Percentiles rank a stretch among this genome's conserved stretches.
Evolutionary conservation across 305 asterid genomes (phyloP).

Genomic region (Vinca major): DNA sequence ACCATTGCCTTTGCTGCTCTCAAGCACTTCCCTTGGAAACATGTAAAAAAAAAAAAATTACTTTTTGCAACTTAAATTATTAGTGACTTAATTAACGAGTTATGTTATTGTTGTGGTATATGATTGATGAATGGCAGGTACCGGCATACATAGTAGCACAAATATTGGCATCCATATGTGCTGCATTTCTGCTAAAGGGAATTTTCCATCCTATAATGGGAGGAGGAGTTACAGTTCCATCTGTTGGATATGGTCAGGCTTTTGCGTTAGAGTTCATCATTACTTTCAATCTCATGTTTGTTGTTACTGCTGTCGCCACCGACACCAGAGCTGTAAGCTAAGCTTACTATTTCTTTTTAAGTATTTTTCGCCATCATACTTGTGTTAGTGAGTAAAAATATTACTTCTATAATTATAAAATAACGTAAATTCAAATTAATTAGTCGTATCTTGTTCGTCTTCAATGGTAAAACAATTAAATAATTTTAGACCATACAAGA

Average conservation of each 20-base stretch:
- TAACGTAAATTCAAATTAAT: no score
- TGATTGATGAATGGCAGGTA: conserved; percentile 35
- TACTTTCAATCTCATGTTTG: conserved; percentile 86
- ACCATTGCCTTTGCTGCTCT: conserved; percentile 82
- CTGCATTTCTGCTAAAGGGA: conserved; percentile 53
- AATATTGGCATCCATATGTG: conserved; percentile 61
- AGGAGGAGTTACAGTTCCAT: conserved; percentile 76
- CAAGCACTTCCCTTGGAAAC: conserved; percentile 74
- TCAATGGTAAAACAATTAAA: no score
- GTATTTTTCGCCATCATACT: no score
- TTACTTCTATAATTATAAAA: no score
- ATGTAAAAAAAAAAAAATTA: conserved; percentile 24
- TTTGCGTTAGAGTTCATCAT: conserved; percentile 76
- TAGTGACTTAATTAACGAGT: no score
- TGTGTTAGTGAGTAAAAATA: no score
- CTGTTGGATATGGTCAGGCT: conserved; percentile 49
- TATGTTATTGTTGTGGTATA: no score
- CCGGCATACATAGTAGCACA: conserved; percentile 75
- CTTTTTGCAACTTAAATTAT: no score
- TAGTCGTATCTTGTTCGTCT: background rate
- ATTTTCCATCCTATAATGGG: conserved; percentile 67
- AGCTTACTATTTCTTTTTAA: no score
- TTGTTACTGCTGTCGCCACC: conserved; percentile 84
- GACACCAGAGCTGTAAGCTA: conserved; percentile 82
- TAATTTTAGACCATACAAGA: background rate